These are phyloP conservation scores for Hypoxylon cercidicola DNA, from an alignment of 495 filamentous ascomycete genomes.

Conservation along the genomic window DNA sequence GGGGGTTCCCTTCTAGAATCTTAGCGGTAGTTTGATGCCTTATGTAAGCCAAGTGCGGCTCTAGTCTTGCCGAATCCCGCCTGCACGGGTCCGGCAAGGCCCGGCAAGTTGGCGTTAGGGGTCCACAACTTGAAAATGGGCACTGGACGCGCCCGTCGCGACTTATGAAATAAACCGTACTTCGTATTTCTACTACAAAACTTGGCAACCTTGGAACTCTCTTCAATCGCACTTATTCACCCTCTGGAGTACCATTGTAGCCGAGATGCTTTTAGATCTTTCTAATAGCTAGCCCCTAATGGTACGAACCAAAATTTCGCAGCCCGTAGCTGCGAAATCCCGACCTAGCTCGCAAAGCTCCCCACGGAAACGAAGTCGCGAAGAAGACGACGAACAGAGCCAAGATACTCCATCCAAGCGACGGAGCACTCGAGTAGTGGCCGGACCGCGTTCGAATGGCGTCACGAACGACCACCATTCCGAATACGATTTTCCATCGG, in stretches of 20 bases:
- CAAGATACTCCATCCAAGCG: slow-evolving; percentile 26
- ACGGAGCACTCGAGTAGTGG: slow-evolving; percentile 1
- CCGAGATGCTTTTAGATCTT: slow-evolving; percentile 14
- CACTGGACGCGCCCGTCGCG: not conserved
- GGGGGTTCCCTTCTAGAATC: no score
- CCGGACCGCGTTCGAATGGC: slow-evolving; percentile 3
- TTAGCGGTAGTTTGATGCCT: no score
- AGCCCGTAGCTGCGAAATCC: slow-evolving; percentile 32
- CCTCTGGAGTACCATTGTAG: slow-evolving; percentile 5
- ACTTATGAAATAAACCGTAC: no score
- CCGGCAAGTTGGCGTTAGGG: no score
- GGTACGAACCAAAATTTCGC: slow-evolving; percentile 44
- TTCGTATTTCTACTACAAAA: no score
- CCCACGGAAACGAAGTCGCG: slow-evolving; percentile 40
- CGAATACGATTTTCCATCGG: slow-evolving; percentile 46
- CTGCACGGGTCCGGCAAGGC: no score
- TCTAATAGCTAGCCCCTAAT: slow-evolving; percentile 31
- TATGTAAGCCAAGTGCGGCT: no score
- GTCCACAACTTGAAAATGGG: not conserved
- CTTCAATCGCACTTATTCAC: no score
- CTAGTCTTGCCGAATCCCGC: no score
- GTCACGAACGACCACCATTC: slow-evolving; percentile 18
- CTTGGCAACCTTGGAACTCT: no score
- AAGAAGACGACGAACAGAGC: slow-evolving; percentile 21
- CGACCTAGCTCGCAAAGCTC: slow-evolving; percentile 27